phyloP scores from a whole-genome alignment of 108 stramenopile genomes.

The Skeletonema tropicum region DNA sequence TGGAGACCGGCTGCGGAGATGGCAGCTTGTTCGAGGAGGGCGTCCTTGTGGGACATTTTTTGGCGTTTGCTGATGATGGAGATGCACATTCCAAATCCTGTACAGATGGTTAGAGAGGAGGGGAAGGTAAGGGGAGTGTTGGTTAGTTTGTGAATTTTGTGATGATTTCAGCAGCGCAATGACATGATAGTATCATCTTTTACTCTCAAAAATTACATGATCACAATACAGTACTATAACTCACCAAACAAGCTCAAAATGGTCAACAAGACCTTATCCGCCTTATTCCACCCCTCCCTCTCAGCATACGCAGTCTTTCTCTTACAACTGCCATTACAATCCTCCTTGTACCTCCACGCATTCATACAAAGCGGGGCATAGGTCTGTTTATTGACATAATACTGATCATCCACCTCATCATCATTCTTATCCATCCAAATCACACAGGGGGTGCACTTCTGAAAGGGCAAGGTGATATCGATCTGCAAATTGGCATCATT shows the following conservation, averaged over 20 bases:
- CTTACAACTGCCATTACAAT: slow-evolving; percentile 57
- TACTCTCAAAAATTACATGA: no score
- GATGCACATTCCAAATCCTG: slow-evolving; percentile 68
- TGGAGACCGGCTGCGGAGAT: slow-evolving; percentile 83
- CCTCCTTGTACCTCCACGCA: slow-evolving; percentile 73
- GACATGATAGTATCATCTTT: no score
- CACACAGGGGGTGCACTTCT: slow-evolving; percentile 79
- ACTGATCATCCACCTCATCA: slow-evolving; percentile 81
- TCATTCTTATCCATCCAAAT: slow-evolving; percentile 82
- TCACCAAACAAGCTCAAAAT: slow-evolving; percentile 73
- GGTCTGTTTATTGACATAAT: slow-evolving; percentile 75
- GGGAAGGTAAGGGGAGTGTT: background rate
- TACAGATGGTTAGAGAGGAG: no score
- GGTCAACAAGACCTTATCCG: slow-evolving; percentile 78
- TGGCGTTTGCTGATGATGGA: slow-evolving; percentile 71
- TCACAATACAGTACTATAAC: background rate
- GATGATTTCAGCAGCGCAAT: background rate
- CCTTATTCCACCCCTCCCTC: slow-evolving; percentile 74
- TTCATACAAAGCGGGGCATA: slow-evolving; percentile 78
- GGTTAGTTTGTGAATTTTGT: background rate
- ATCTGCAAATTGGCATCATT: slow-evolving; percentile 76
- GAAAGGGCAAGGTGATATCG: slow-evolving; percentile 65
- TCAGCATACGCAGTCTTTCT: slow-evolving; percentile 35
- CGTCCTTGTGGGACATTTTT: slow-evolving; percentile 87
- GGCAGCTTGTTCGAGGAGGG: slow-evolving; percentile 86